phyloP scores from a whole-genome alignment of 371 early-diverging fungal species.

The Zychaea mexicana region DNA sequence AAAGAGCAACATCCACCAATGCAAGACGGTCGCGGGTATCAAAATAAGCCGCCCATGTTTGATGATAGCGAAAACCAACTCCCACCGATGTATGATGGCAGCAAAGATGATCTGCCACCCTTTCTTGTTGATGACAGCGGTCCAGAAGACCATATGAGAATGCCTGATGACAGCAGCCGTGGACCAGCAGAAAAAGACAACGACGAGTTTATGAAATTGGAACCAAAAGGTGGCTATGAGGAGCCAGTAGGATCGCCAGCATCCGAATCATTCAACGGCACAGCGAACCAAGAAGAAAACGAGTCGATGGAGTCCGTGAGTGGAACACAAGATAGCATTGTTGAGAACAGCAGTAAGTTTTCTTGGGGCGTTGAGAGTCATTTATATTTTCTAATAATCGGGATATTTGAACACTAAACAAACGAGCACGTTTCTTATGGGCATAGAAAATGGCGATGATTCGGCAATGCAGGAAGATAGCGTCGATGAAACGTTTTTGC shows the following conservation, averaged over 20 bases:
- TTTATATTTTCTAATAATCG: slow-evolving; percentile 1
- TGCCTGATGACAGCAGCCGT: neutral
- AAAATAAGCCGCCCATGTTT: neutral
- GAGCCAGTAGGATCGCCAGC: neutral
- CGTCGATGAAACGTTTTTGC: neutral
- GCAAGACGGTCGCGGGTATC: neutral
- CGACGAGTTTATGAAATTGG: too few species aligned
- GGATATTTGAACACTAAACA: too few species aligned
- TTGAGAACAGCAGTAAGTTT: slow-evolving; percentile 9
- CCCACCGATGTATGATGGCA: neutral
- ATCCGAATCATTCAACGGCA: neutral
- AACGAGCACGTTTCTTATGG: neutral
- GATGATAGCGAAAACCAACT: neutral
- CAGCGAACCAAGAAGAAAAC: neutral
- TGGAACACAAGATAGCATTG: neutral
- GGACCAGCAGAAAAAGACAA: too few species aligned
- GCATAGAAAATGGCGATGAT: neutral
- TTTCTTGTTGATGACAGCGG: neutral
- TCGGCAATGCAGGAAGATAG: neutral
- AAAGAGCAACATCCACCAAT: neutral
- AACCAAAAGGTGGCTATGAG: too few species aligned
- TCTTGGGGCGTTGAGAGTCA: neutral
- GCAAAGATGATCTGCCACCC: neutral
- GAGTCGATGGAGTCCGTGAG: neutral
- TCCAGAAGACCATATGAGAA: neutral